phyloP scores from a whole-genome alignment of 2,329 filamentous ascomycete genomes.

The Xylariaceae sp. region DNA sequence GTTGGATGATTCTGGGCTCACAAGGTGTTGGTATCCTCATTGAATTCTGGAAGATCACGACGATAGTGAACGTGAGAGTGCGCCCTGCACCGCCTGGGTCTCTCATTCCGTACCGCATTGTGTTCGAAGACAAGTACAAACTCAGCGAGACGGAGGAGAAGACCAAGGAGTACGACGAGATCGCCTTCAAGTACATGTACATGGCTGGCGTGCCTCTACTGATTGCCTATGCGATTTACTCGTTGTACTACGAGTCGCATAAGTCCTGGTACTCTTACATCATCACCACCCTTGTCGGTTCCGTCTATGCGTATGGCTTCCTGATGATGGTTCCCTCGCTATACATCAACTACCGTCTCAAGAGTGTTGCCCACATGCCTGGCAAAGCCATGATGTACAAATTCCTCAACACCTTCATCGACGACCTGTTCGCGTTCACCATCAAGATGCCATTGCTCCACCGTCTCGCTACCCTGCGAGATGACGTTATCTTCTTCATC shows the following conservation, averaged over 20 bases:
- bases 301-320: slow-evolving; percentile 97
- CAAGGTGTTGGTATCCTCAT: slow-evolving; percentile 75
- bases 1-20: slow-evolving; percentile 96
- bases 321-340: slow-evolving; percentile 97
- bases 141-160: slow-evolving; percentile 93
- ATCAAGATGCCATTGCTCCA: slow-evolving; percentile 99
- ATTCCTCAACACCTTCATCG: slow-evolving; percentile 97
- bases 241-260: slow-evolving; percentile 84
- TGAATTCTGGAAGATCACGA: slow-evolving; percentile 90
- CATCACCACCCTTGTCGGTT: slow-evolving; percentile 90
- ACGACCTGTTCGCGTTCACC: slow-evolving; percentile 96
- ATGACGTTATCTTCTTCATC: slow-evolving; percentile 97
- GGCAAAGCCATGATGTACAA: slow-evolving; percentile 97
- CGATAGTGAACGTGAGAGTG: slow-evolving; percentile 82
- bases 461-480: slow-evolving; percentile 82
- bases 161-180: slow-evolving; percentile 97
- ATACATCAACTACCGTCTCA: slow-evolving; percentile 98
- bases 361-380: slow-evolving; percentile 94
- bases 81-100: slow-evolving; percentile 63
- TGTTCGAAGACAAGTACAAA: slow-evolving; percentile 94
- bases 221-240: slow-evolving; percentile 84
- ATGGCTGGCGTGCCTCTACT: slow-evolving; percentile 84
- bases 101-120: slow-evolving; percentile 70
- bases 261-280: slow-evolving; percentile 98
- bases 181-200: slow-evolving; percentile 97